phyloP scores from a whole-genome alignment of 345 rosid genomes.

The Cardamine occulta region DNA sequence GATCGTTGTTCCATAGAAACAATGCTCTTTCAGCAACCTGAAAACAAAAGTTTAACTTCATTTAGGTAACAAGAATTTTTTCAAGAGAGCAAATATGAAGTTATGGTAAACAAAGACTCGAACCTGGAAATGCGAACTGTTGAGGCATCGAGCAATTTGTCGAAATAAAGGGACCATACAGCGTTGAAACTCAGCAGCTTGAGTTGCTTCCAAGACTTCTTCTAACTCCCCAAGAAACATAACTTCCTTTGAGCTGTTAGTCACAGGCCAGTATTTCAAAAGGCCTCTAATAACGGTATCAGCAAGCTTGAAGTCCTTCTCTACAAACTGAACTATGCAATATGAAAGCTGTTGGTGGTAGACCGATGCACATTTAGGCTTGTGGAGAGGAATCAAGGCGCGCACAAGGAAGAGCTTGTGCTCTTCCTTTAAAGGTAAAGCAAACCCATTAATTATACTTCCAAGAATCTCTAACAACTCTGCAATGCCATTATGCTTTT shows the following conservation, averaged over 20 bases:
- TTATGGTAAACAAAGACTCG: conserved; percentile 12
- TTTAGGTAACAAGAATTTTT: neutral
- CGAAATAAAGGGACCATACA: conserved; percentile 83
- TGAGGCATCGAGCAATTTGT: conserved; percentile 73
- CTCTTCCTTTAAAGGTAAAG: conserved; percentile 85
- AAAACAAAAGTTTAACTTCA: conserved; percentile 5
- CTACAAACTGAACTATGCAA: conserved; percentile 85
- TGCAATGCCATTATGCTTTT: conserved; percentile 84
- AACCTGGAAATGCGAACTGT: conserved; percentile 90
- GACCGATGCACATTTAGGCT: conserved; percentile 71
- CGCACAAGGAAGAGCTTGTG: conserved; percentile 90
- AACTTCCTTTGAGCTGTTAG: conserved; percentile 89
- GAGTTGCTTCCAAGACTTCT: conserved; percentile 91
- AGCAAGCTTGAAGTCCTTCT: conserved; percentile 85
- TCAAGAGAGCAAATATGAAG: neutral
- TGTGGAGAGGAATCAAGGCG: conserved; percentile 84
- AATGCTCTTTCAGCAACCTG: conserved; percentile 75
- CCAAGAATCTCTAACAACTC: conserved; percentile 84
- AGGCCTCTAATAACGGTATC: conserved; percentile 81
- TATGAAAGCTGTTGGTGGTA: conserved; percentile 85
- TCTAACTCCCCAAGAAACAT: conserved; percentile 85
- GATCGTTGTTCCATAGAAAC: conserved; percentile 72
- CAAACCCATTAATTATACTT: conserved; percentile 89
- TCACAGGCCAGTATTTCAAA: conserved; percentile 83
- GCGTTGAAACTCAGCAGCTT: conserved; percentile 82